A percentile compares a stretch with the other conserved stretches of the same genome.
Conservation (phyloP, 192 early-diverging fungal species). For the Dissophora globulifera region DNA sequence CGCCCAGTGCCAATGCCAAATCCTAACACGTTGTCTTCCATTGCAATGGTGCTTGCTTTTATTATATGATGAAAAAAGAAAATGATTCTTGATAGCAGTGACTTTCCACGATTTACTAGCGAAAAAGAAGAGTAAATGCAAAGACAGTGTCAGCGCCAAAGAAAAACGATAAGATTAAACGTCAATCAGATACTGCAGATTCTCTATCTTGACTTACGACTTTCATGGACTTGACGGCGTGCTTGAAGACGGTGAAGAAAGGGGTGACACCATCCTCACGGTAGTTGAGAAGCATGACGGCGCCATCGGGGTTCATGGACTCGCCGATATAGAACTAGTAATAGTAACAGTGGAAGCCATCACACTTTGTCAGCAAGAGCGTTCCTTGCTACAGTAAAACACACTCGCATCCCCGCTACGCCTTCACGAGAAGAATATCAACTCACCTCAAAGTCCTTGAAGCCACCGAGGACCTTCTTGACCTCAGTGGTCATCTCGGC, state of each 20-base stretch:
- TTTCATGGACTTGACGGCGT: slow-evolving; percentile 84
- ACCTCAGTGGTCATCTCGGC: slow-evolving; percentile 65
- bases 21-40: too few species aligned
- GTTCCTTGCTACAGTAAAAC: too few species aligned
- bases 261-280: slow-evolving; percentile 93
- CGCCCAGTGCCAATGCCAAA: too few species aligned
- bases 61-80: slow-evolving; percentile 1
- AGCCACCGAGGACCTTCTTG: slow-evolving; percentile 83
- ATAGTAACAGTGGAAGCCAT: not conserved
- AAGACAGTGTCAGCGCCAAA: too few species aligned
- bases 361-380: not conserved
- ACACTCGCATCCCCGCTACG: too few species aligned
- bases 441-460: slow-evolving; percentile 68
- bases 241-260: slow-evolving; percentile 92
- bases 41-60: too few species aligned
- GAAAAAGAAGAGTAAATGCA: not conserved
- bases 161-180: too few species aligned
- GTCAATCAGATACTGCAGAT: not conserved
- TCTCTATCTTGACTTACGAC: slow-evolving; percentile 56
- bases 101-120: not conserved
- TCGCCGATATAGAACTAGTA: slow-evolving; percentile 89
- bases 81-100: too few species aligned
- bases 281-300: slow-evolving; percentile 93
- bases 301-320: slow-evolving; percentile 88
- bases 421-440: too few species aligned